Percentiles rank a stretch among this genome's conserved stretches.
Conservation (phyloP, 768 basidiomycete species). For the Rhodotorula babjevae region DNA sequence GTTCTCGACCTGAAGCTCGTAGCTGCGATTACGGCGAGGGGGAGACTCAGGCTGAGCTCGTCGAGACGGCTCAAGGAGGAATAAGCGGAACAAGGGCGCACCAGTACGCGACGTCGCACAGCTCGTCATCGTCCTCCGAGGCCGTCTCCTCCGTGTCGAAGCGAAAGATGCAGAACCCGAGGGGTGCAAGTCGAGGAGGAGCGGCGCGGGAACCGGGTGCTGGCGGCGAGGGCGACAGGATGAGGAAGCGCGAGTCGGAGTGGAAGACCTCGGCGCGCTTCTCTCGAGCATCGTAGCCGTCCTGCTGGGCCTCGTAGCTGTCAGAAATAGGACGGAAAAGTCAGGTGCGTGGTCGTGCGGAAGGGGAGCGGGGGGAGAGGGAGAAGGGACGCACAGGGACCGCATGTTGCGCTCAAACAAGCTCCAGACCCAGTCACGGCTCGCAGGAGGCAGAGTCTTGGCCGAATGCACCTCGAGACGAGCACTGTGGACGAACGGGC, state of each 20-base stretch:
- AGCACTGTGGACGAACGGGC: neutral
- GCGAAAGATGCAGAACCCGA: constrained; percentile 60
- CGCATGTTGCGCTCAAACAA: constrained; percentile 60
- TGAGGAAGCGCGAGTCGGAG: constrained; percentile 58
- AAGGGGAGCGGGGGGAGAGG: neutral
- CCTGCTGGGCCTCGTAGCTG: constrained; percentile 59
- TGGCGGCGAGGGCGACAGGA: constrained; percentile 45
- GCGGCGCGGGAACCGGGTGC: neutral
- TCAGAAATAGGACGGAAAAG: neutral
- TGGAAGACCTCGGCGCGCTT: constrained; percentile 64
- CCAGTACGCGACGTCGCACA: constrained; percentile 61
- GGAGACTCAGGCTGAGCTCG: neutral
- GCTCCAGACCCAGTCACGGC: constrained; percentile 55
- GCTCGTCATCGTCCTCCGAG: constrained; percentile 39
- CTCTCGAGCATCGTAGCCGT: constrained; percentile 61
- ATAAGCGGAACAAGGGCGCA: constrained; percentile 42
- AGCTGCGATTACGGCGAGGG: constrained; percentile 51
- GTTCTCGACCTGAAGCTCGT: constrained; percentile 65
- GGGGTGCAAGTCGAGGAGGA: constrained; percentile 4
- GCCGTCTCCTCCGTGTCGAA: constrained; percentile 62
- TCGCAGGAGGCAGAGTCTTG: neutral
- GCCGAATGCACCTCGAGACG: neutral
- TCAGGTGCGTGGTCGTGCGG: neutral
- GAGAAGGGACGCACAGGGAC: constrained; percentile 44
- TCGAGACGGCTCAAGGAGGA: no score